Base-by-base conservation (phyloP, 345 rosid genomes). In the Gossypium turneri region DNA sequence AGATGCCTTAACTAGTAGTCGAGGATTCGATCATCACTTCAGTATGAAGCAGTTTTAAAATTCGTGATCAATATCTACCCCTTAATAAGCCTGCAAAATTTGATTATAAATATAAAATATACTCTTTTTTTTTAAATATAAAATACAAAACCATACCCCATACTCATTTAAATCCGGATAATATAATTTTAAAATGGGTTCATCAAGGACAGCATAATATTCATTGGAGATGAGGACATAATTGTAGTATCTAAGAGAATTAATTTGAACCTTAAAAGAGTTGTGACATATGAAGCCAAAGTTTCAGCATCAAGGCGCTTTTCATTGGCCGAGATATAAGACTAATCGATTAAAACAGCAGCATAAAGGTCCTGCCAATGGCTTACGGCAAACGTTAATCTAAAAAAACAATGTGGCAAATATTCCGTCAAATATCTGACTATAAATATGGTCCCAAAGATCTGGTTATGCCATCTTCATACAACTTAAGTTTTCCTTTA, bases 391-490 rank as follows among this genome's bases (percentile, higher is more conserved):
- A n/a, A 27, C 2, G 15, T 12, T 25, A 25, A 34, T 61, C 44
- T 27, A n/a, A 27, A 61, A 61, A 61, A 12, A 12, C 4, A 12
- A 60, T 11, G 34, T 58, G 61, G 7, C 2, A 61, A 13, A 24
- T 20, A 0, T 22, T 11, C 13, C 15, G 43, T 41, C 16, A 20
- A 65, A 4, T 8, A 43, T 20, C 70, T 5, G 70, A 44, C 27
- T 65, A 65, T 66, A 66, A 66, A 66, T 44, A 66, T 19, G 53
- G 24, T 66, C 6, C 53, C 52, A 43, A 38, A 29, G 22, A 62
- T 29, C 4, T 34, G 67, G 22, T 16, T 34, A 25, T 60, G 19
- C 6, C 41, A 16, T 63, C n/a, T 38, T 27, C 17, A 16, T 1
- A 63, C 2, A 63, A 38, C 47, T 4, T 6, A 16, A 64, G 24